Evolutionary conservation across 164 flowering plant genomes (phyloP).

Genomic region (Stephania yunnanensis): DNA sequence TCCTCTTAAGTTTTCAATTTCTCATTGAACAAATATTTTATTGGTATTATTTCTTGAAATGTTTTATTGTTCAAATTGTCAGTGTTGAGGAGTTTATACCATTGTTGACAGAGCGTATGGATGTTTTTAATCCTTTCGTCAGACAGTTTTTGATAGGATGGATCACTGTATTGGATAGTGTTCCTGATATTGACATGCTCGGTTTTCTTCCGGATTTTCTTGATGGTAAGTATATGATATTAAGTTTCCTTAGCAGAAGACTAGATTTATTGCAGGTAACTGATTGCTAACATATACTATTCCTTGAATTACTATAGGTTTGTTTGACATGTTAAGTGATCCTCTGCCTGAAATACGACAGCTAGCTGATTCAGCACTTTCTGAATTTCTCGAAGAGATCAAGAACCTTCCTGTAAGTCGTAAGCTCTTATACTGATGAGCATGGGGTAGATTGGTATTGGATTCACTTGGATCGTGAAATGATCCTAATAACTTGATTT

Average conservation of each 20-base stretch:
- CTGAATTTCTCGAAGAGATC: slow-evolving; percentile 96
- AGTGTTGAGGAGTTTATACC: slow-evolving; percentile 99
- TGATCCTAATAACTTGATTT: not conserved
- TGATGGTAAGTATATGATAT: slow-evolving; percentile 60
- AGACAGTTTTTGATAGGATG: slow-evolving; percentile 99
- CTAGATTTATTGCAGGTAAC: not conserved
- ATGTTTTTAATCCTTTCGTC: slow-evolving; percentile 81
- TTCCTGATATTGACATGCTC: slow-evolving; percentile 97
- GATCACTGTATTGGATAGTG: slow-evolving; percentile 98
- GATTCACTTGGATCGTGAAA: not conserved
- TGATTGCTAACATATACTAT: not conserved
- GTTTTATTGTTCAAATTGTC: slow-evolving; percentile 17
- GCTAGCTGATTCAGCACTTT: slow-evolving; percentile 98
- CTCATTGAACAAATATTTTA: not conserved
- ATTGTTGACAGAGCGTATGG: slow-evolving; percentile 91
- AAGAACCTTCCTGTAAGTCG: slow-evolving; percentile 91
- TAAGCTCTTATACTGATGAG: not conserved
- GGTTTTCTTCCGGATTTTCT: slow-evolving; percentile 99
- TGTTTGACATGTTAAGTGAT: slow-evolving; percentile 97
- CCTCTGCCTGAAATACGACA: slow-evolving; percentile 94
- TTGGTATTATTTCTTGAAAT: not conserved
- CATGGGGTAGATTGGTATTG: not conserved
- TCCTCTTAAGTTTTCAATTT: slow-evolving; percentile 4
- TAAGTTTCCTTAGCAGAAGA: not conserved
- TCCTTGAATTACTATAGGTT: slow-evolving; percentile 39